Conservation (phyloP, 2,329 filamentous ascomycete species). For the Akanthomyces uredinophilus region DNA sequence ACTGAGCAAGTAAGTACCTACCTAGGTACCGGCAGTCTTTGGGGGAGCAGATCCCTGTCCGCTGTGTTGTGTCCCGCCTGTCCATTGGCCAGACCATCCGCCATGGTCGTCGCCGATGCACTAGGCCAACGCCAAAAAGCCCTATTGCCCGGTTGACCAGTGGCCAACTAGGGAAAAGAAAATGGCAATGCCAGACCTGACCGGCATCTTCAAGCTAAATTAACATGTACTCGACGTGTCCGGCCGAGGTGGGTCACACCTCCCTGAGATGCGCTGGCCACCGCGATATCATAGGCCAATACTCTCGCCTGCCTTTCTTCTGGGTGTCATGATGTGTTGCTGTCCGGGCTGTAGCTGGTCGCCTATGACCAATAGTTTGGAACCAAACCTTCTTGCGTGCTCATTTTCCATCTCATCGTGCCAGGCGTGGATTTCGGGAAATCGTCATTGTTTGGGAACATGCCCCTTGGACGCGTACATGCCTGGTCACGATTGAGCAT, state of each 20-base stretch:
- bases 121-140: neutral
- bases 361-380: neutral
- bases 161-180: neutral
- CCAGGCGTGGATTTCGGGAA: neutral
- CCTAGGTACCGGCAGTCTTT: neutral
- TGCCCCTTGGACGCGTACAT: no score
- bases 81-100: neutral
- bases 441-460: no score
- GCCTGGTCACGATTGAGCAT: no score
- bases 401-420: neutral
- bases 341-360: neutral
- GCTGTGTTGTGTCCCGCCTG: constrained; percentile 1
- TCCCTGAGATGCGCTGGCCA: constrained; percentile 2
- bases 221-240: constrained; percentile 1
- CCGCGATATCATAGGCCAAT: neutral
- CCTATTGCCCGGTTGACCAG: neutral
- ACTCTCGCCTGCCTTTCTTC: neutral
- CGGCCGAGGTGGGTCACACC: neutral
- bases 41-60: neutral
- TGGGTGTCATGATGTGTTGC: no score
- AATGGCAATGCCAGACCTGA: neutral
- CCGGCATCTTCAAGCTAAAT: neutral
- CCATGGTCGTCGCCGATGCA: neutral
- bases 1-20: no score
- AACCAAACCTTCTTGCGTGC: neutral